These are phyloP conservation scores for Sclerotinia trifoliorum DNA, from an alignment of 2,329 filamentous ascomycete species.

Conservation along the genomic window DNA sequence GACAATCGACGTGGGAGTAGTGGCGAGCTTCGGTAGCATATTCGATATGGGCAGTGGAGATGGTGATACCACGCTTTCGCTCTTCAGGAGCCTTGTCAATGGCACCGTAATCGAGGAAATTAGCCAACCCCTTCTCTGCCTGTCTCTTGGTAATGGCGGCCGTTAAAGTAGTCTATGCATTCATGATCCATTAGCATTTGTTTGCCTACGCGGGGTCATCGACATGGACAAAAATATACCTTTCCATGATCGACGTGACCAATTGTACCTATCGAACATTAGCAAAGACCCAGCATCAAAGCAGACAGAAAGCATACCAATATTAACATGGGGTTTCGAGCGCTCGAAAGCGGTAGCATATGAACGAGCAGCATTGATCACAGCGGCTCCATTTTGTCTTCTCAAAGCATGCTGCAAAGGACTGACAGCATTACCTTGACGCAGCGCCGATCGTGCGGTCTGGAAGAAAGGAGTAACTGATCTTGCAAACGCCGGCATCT, in stretches of 20 bases:
- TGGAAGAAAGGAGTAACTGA: slow-evolving; percentile 76
- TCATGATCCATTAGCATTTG: slow-evolving; percentile 13
- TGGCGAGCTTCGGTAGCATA: slow-evolving; percentile 92
- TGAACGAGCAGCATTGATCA: slow-evolving; percentile 63
- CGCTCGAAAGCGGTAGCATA: slow-evolving; percentile 73
- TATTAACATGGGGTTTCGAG: slow-evolving; percentile 96
- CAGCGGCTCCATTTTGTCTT: slow-evolving; percentile 60
- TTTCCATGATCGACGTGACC: slow-evolving; percentile 99
- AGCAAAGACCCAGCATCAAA: slow-evolving; percentile 24
- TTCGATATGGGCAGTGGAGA: slow-evolving; percentile 97
- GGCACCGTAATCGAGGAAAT: slow-evolving; percentile 93
- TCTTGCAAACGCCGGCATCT: slow-evolving; percentile 79
- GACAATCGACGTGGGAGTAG: slow-evolving; percentile 99
- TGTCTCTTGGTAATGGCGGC: slow-evolving; percentile 99
- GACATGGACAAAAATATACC: slow-evolving; percentile 52
- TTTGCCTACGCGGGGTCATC: slow-evolving; percentile 1
- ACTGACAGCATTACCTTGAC: slow-evolving; percentile 66
- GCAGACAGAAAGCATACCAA: slow-evolving; percentile 58
- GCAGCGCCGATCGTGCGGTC: slow-evolving; percentile 73
- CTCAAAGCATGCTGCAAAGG: slow-evolving; percentile 71
- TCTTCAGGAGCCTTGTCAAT: slow-evolving; percentile 99
- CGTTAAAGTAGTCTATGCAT: slow-evolving; percentile 83
- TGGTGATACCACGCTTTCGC: slow-evolving; percentile 99
- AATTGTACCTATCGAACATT: slow-evolving; percentile 71
- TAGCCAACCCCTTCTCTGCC: slow-evolving; percentile 88